Percentiles rank a stretch among this genome's conserved stretches.
Conservation (phyloP, 2,329 filamentous ascomycete species). For the Alternaria brassicicola region DNA sequence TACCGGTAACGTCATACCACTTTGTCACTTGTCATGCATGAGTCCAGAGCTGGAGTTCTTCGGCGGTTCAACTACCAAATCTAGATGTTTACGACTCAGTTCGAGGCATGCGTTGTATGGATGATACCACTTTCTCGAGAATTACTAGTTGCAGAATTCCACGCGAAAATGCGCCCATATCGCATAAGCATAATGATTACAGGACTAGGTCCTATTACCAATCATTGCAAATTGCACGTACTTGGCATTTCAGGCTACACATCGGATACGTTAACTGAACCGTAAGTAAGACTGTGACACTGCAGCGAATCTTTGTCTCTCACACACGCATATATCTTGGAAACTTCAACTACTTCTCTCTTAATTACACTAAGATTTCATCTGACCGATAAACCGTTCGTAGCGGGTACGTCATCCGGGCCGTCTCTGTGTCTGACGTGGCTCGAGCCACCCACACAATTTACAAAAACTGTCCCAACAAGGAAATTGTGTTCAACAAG, state of each 20-base stretch:
- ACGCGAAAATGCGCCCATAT: neutral
- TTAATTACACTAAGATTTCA: no score
- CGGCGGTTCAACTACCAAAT: neutral
- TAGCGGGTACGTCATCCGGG: neutral
- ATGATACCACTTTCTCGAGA: neutral
- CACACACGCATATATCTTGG: neutral
- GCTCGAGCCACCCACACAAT: neutral
- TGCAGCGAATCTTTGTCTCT: neutral
- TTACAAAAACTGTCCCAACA: neutral
- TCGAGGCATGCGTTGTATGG: neutral
- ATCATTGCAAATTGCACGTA: neutral
- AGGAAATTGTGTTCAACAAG: constrained; percentile 3
- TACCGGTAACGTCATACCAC: neutral
- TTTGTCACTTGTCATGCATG: neutral
- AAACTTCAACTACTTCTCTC: neutral
- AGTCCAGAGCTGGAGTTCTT: neutral
- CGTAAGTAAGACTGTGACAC: neutral
- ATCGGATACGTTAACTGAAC: neutral
- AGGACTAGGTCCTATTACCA: neutral
- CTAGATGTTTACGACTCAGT: neutral
- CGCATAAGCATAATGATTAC: neutral
- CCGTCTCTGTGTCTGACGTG: neutral
- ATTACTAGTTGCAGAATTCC: neutral
- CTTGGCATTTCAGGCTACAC: neutral
- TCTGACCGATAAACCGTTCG: neutral